Evolutionary conservation across 192 early-diverging fungal genomes (phyloP).

Genomic region (Cetraspora pellucida): DNA sequence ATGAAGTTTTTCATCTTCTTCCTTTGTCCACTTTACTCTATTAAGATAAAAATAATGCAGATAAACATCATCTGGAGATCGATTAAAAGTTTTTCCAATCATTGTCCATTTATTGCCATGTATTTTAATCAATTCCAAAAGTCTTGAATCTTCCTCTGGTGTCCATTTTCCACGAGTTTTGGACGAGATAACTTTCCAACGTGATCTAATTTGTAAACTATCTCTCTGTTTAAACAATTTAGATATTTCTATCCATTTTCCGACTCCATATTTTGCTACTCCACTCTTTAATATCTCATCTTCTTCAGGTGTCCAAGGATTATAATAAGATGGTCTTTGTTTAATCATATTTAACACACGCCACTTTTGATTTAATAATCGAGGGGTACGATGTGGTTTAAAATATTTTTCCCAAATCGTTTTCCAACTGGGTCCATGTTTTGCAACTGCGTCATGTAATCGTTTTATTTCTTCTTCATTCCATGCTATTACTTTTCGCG

Average conservation of each 20-base stretch:
- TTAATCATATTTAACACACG: not conserved
- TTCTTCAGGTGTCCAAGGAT: not conserved
- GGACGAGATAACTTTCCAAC: not conserved
- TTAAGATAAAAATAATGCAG: not conserved
- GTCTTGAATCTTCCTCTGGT: not conserved
- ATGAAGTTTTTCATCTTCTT: not conserved
- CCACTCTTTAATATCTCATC: not conserved
- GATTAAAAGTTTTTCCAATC: not conserved
- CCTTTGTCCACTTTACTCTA: not conserved
- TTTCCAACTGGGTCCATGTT: not conserved
- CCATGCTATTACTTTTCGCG: too few species aligned
- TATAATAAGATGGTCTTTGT: not conserved
- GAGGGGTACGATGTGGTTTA: not conserved
- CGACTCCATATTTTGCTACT: not conserved
- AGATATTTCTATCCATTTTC: not conserved
- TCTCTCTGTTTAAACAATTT: not conserved
- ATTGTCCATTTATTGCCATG: not conserved
- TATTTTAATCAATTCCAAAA: not conserved
- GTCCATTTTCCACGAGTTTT: not conserved
- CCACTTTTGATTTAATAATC: not conserved
- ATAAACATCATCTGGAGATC: not conserved
- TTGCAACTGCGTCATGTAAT: not conserved
- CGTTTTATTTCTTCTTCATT: not conserved
- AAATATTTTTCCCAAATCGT: not conserved
- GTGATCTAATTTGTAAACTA: not conserved